Conservation (phyloP, 306 rosid genomes). For the Psophocarpus tetragonolobus region DNA sequence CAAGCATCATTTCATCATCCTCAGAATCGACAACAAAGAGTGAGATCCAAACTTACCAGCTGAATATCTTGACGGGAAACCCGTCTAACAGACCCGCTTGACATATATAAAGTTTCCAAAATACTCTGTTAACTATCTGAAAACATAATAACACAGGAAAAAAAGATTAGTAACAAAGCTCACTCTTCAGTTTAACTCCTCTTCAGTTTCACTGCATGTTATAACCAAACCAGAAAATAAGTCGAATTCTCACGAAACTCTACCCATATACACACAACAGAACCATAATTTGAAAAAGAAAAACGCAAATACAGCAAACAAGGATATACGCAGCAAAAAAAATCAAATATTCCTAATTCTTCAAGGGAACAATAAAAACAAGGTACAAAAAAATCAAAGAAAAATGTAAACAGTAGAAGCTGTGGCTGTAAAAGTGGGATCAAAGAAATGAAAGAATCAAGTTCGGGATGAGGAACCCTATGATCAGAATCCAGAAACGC, state of each 20-base stretch:
- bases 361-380: neutral
- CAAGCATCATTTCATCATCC: neutral
- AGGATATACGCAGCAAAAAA: neutral
- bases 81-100: conserved; percentile 76
- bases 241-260: neutral
- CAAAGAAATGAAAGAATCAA: neutral
- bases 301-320: neutral
- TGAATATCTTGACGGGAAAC: conserved; percentile 87
- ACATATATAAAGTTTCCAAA: conserved; percentile 49
- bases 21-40: neutral
- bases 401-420: neutral
- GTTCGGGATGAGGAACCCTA: conserved; percentile 25
- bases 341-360: neutral
- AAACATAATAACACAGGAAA: neutral
- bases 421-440: conserved; percentile 20
- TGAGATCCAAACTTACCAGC: conserved; percentile 55
- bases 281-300: neutral
- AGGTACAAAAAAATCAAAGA: neutral
- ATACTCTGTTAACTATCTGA: conserved; percentile 19
- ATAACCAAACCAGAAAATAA: neutral
- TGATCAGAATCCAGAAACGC: conserved; percentile 34
- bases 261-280: neutral
- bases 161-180: neutral
- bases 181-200: neutral
- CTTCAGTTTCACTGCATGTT: conserved; percentile 4